These are phyloP conservation scores for Geotrichum histeridarum DNA, from an alignment of 1,139 yeast species.

Conservation along the genomic window DNA sequence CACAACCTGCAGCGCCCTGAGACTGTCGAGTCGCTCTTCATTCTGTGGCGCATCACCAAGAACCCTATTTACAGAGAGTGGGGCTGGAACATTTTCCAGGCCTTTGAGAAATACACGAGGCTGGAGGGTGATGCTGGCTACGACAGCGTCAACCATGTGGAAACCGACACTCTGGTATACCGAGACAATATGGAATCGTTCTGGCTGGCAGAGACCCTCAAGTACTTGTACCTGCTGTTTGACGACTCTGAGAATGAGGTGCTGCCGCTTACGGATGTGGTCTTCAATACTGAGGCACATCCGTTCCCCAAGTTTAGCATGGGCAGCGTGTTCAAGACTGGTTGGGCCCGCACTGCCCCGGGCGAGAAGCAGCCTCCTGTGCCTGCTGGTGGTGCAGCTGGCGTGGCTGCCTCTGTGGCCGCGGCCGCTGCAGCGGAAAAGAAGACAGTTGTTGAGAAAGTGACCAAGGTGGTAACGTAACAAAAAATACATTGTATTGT, in stretches of 20 bases:
- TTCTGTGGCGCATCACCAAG: conserved; percentile 73
- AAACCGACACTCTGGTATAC: conserved; percentile 44
- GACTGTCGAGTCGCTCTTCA: conserved; percentile 83
- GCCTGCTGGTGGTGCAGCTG: conserved; percentile 1
- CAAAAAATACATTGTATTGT: neutral
- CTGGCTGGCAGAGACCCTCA: conserved; percentile 92
- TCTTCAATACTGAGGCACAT: conserved; percentile 91
- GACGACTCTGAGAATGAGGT: conserved; percentile 57
- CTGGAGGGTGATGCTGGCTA: conserved; percentile 57
- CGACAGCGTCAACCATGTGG: conserved; percentile 64
- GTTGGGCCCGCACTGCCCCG: conserved; percentile 44
- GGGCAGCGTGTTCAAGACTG: conserved; percentile 54
- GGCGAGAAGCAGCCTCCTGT: neutral
- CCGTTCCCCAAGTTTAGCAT: conserved; percentile 72
- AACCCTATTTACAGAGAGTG: conserved; percentile 79
- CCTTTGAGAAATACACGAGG: conserved; percentile 58
- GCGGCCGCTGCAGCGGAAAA: neutral
- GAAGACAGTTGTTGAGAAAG: neutral
- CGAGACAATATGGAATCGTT: conserved; percentile 84
- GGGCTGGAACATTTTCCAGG: conserved; percentile 83
- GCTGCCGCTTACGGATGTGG: conserved; percentile 58
- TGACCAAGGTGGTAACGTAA: neutral
- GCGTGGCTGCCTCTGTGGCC: neutral
- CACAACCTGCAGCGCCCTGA: conserved; percentile 93
- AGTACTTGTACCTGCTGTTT: conserved; percentile 77